Evolutionary conservation across 352 stramenopile genomes (phyloP), one percentile per base, ranked within the genome.

Genomic region (Phytophthora ramorum): DNA sequence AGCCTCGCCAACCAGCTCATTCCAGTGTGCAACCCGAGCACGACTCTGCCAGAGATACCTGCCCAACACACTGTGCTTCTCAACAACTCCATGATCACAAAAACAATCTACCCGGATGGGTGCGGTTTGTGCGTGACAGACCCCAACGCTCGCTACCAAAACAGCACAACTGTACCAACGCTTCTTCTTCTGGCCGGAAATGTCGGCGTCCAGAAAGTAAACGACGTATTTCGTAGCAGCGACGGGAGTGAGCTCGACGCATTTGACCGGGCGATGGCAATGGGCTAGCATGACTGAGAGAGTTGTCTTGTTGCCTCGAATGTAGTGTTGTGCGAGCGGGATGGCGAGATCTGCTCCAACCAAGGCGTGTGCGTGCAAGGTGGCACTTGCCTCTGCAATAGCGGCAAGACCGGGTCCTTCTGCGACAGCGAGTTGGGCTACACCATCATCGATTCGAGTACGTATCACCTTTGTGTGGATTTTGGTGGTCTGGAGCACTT

Each of bases 101-200:
- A 79, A n/a, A 87, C 75, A n/a, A 54, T 91, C 17, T 92, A 88
- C 45, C 79, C 86, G 7, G 86, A 94, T 50, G 79, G 81, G 2
- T 94, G 84, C 59, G 81, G 82, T 22, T 41, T 89, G n/a, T 94
- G 84, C 59, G 61, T 62, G 6, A 81, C 71, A 22, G 57, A 69
- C 44, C 35, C 43, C 20, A 66, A 75, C 1, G 68, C 75, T 41
- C 76, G 83, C 13, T 93, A 91, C 54, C 60, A 83, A 34, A 88
- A 85, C 56, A 69, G 63, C 41, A 87, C 79, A n/a, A 69, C 19
- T 0, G 75, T 93, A 4, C 86, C 86, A 12, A 71, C 74, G 43
- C 73, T 94, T 30, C 67, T 87, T 28, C 51, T 93, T 13, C 73
- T 94, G n/a, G 84, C 78, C 5, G 86, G 86, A 28, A 93, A 90